Evolutionary conservation across 163 green algal genomes (phyloP), one percentile per base, ranked within the genome.

Genomic region (Scenedesmus sp.): DNA sequence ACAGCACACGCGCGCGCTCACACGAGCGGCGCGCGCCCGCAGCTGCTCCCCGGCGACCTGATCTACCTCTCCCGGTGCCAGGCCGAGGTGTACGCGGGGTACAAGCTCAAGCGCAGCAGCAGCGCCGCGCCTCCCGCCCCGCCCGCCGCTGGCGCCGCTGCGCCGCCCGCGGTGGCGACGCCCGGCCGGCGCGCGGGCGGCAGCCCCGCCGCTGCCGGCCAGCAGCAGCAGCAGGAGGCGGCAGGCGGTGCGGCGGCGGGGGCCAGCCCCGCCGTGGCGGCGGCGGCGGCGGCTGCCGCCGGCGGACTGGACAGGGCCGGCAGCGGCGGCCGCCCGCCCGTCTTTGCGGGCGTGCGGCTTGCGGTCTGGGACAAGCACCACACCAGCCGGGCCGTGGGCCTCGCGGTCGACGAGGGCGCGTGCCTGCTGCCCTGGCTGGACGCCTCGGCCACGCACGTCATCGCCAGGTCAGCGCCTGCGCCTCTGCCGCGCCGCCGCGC

Each of bases 1-100:
- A n/a, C n/a, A n/a, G n/a, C n/a, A n/a, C n/a, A n/a, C n/a, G n/a
- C n/a, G n/a, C n/a, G n/a, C n/a, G n/a, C n/a, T n/a, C n/a, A n/a
- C n/a, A n/a, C n/a, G n/a, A n/a, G n/a, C n/a, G n/a, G n/a, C n/a
- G n/a, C n/a, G n/a, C n/a, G 4, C 7, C 10, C 45, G 63, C 81
- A 83, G 75, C 69, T 86, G 44, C 36, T 62, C 1, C 20, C 65
- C 5, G 81, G 81, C 2, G 81, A 86, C 17, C 28, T 31, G 18
- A 4, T 86, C 31, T 86, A 64, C 70, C 76, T 86, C 18, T 39
- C 14, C 11, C 60, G 17, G 58, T n/a, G n/a, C n/a, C n/a, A n/a
- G n/a, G n/a, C n/a, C n/a, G n/a, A n/a, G n/a, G n/a, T n/a, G n/a
- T n/a, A n/a, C n/a, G n/a, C n/a, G n/a, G n/a, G n/a, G n/a, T n/a